A percentile compares a stretch with the other conserved stretches of the same genome.
These are phyloP conservation scores for Skeletonema marinoi DNA, from an alignment of 108 stramenopile species.

Conservation along the genomic window DNA sequence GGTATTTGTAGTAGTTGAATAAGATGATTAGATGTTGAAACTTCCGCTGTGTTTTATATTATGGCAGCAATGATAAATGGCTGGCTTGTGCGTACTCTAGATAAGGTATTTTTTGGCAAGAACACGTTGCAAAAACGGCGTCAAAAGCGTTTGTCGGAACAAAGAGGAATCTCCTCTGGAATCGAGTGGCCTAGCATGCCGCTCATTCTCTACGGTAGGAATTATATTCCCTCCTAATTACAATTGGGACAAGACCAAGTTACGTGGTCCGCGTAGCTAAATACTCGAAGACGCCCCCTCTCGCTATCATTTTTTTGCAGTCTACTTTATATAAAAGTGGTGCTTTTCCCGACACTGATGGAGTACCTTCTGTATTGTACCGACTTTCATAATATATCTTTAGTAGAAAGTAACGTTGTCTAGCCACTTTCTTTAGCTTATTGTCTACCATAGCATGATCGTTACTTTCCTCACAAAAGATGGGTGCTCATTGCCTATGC, in stretches of 20 bases:
- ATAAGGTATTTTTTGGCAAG: background rate
- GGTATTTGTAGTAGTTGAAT: background rate
- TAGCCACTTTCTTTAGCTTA: background rate
- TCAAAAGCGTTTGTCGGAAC: background rate
- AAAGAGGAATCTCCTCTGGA: background rate
- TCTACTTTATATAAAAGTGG: too few relatives aligned
- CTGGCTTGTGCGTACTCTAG: background rate
- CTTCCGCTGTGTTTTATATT: background rate
- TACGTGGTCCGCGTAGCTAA: too few relatives aligned
- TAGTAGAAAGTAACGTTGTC: too few relatives aligned
- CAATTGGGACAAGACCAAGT: conserved; percentile 6
- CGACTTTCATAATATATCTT: too few relatives aligned
- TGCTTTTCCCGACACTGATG: too few relatives aligned
- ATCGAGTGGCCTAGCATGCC: background rate
- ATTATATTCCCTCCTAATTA: background rate
- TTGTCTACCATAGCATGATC: background rate
- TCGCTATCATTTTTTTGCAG: too few relatives aligned
- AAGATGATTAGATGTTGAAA: background rate
- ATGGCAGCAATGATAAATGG: background rate
- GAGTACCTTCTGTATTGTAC: too few relatives aligned
- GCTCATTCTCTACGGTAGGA: background rate
- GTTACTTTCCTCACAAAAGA: background rate
- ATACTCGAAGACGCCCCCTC: too few relatives aligned
- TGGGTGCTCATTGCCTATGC: background rate
- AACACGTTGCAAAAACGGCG: background rate